Base-by-base conservation (phyloP, 768 basidiomycete species). In the Mycena sanguinolenta region DNA sequence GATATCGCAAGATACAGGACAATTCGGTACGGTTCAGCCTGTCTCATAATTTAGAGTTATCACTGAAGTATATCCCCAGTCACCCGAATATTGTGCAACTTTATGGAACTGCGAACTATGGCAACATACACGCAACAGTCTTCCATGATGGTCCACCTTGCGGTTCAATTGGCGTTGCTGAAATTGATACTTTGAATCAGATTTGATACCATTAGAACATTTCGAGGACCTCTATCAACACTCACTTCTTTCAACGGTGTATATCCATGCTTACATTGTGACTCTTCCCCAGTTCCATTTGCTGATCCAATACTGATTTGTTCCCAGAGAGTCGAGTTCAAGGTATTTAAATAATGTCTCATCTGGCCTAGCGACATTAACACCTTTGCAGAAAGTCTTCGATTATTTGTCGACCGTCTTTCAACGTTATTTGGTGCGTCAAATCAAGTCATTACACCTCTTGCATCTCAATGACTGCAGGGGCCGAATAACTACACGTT, bases 1-100 rank as follows among this genome's bases (percentile, higher is more conserved):
- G 54, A 58, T 14, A 46, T 64, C 5, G 6, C 19, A 4, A 54
- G 30, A 30, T 63, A 63, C 44, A 32, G 14, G 27, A 8, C 28
- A 0, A 4, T 58, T 17, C 63, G 63, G 63, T 49, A 28, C 46
- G 54, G 2, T n/a, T 2, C 16, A 9, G n/a, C 17, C 19, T n/a
- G 3, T 7, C 2, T n/a, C n/a, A n/a, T 34, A 12, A 14, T 21
- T 46, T 7, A 46, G 5, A 6, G 21, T 2, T n/a, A 42, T 19
- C 19, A n/a, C n/a, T n/a, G n/a, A n/a, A n/a, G 39, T 16, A 42
- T 42, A n/a, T 3, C 19, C 27, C 28, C 19, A 52, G 57, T 4
- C 65, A 67, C 34, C 65, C 57, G 2, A 59, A 59, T 42, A 21
- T 67, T 3, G 14, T 67, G 8, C 65, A 67, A n/a, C 4, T 67